These are phyloP conservation scores for Evernia prunastri DNA, from an alignment of 495 filamentous ascomycete genomes.

Conservation along the genomic window DNA sequence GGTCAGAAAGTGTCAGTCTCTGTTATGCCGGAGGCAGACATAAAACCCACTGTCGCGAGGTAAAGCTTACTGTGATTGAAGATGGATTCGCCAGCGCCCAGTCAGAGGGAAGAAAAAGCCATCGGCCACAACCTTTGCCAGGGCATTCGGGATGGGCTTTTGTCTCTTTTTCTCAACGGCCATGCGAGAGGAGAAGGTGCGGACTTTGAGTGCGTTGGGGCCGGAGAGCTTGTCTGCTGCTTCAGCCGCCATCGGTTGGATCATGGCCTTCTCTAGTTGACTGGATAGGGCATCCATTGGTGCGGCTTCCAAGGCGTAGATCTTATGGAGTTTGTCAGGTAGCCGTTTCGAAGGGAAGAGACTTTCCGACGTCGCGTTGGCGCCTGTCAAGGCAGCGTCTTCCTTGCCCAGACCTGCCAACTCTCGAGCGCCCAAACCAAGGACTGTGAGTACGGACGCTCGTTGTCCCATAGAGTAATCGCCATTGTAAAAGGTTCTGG, in stretches of 20 bases:
- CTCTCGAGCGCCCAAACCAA: constrained; percentile 83
- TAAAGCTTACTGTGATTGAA: constrained; percentile 40
- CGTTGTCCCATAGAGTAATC: constrained; percentile 84
- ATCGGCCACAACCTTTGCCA: constrained; percentile 65
- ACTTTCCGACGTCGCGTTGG: constrained; percentile 38
- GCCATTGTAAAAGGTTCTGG: constrained; percentile 79
- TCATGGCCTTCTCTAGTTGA: constrained; percentile 51
- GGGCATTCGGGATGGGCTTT: constrained; percentile 63
- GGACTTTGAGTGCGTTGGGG: constrained; percentile 76
- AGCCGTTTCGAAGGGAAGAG: constrained; percentile 70
- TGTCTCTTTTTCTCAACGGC: constrained; percentile 58
- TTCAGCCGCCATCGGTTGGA: constrained; percentile 69
- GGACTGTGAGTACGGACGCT: constrained; percentile 67
- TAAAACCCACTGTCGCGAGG: constrained; percentile 3
- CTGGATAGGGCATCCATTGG: constrained; percentile 56
- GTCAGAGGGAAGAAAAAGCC: constrained; percentile 75
- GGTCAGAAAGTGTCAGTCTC: constrained; percentile 37
- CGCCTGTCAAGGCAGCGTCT: constrained; percentile 40
- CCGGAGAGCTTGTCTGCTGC: constrained; percentile 62
- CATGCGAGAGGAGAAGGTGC: constrained; percentile 68
- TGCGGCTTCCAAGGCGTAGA: constrained; percentile 38
- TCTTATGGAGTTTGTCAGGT: constrained; percentile 46
- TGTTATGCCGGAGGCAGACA: constrained; percentile 30
- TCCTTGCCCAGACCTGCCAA: constrained; percentile 71
- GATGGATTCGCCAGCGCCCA: constrained; percentile 42